Conservation (phyloP, 129 eudicot species). For the Rutidosis leptorrhynchoides region DNA sequence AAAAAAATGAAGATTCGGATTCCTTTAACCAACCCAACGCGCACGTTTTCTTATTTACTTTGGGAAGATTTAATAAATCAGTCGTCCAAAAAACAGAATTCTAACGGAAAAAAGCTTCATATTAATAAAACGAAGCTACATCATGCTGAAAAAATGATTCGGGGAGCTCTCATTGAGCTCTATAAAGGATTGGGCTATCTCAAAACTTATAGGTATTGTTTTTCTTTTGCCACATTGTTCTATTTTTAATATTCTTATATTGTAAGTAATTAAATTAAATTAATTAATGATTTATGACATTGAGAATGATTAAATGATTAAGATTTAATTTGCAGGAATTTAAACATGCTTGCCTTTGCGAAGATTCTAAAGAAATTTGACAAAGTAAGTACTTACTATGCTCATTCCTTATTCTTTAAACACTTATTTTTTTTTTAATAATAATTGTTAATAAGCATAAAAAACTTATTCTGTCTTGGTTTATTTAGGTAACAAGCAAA, state of each 20-base stretch:
- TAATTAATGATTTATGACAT: neutral
- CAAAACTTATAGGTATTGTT: slow-evolving; percentile 76
- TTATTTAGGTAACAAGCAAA: slow-evolving; percentile 80
- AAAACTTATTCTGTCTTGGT: slow-evolving; percentile 25
- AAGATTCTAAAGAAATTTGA: slow-evolving; percentile 97
- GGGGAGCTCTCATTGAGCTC: slow-evolving; percentile 90
- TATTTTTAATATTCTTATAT: neutral
- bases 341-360: slow-evolving; percentile 97
- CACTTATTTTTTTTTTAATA: neutral
- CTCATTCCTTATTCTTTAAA: neutral
- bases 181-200: slow-evolving; percentile 94
- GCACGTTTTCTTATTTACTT: slow-evolving; percentile 75
- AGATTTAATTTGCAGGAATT: slow-evolving; percentile 63
- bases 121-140: slow-evolving; percentile 72
- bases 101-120: slow-evolving; percentile 58
- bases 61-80: slow-evolving; percentile 85
- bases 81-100: slow-evolving; percentile 62
- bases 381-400: slow-evolving; percentile 59
- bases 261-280: too few species aligned
- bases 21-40: slow-evolving; percentile 87
- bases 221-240: slow-evolving; percentile 12
- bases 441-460: slow-evolving; percentile 1
- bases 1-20: slow-evolving; percentile 70
- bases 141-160: slow-evolving; percentile 93
- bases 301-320: neutral